phyloP scores from a whole-genome alignment of 495 filamentous ascomycete genomes.

The Aspergillus diversus region DNA sequence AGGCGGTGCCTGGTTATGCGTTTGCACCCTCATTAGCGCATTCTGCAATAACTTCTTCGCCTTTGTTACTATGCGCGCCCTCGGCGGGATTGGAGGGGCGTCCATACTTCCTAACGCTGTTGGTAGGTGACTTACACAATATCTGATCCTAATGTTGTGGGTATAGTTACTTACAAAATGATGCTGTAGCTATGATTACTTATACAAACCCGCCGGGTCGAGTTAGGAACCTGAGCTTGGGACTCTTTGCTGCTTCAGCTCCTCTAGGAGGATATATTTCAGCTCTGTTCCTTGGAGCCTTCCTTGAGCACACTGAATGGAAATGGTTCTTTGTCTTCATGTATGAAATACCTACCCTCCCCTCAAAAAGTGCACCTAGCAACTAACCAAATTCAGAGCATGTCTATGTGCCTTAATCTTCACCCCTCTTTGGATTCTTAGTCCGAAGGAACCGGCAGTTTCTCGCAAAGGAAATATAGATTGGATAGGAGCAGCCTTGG shows the following conservation, averaged over 20 bases:
- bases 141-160: too few relatives aligned
- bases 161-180: too few relatives aligned
- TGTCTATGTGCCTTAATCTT: constrained; percentile 41
- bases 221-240: constrained; percentile 50
- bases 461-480: constrained; percentile 52
- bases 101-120: constrained; percentile 16
- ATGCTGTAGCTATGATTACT: constrained; percentile 25
- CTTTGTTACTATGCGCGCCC: constrained; percentile 33
- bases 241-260: constrained; percentile 53
- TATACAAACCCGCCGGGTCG: constrained; percentile 24
- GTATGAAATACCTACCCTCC: constrained; percentile 21
- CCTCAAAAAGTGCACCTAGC: background rate
- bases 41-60: constrained; percentile 49
- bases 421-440: constrained; percentile 34
- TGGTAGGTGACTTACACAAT: too few relatives aligned
- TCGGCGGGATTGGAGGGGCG: constrained; percentile 21
- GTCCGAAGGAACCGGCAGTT: constrained; percentile 43
- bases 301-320: constrained; percentile 28
- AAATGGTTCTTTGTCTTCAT: constrained; percentile 57
- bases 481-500: constrained; percentile 52
- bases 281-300: constrained; percentile 40
- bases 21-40: constrained; percentile 41
- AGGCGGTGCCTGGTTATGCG: constrained; percentile 41
- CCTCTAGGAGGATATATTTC: constrained; percentile 52
- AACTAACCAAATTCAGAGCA: constrained; percentile 25